A percentile compares a stretch with the other conserved stretches of the same genome.
Conservation (phyloP, 139 green algal genomes). For the Gonium pectorale region DNA sequence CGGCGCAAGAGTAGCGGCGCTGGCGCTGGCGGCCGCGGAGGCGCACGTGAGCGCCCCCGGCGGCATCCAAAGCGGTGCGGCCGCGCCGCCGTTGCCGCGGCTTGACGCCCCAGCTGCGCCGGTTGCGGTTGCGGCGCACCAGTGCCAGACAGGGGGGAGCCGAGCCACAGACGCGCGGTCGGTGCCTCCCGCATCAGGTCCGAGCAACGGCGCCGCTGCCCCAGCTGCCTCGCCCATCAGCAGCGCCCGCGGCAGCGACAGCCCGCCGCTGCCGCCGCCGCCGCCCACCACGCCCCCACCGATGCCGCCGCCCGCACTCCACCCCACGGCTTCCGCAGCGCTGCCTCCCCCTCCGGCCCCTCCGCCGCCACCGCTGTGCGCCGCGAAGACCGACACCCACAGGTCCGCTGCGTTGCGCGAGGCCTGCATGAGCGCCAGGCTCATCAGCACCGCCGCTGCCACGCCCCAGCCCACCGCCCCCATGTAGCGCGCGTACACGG, state of each 20-base stretch:
- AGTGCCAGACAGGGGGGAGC: background rate
- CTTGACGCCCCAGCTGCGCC: too few relatives aligned
- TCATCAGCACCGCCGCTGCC: conserved; percentile 60
- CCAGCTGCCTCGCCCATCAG: background rate
- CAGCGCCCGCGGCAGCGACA: background rate
- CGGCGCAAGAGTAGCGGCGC: too few relatives aligned
- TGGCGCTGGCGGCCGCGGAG: too few relatives aligned
- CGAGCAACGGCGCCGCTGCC: too few relatives aligned
- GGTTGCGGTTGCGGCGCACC: too few relatives aligned
- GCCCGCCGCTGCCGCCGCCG: background rate
- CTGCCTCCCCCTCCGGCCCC: background rate
- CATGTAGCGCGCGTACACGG: conserved; percentile 70
- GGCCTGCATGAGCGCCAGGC: conserved; percentile 84
- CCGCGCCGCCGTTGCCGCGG: background rate
- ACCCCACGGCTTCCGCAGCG: background rate
- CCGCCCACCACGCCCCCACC: background rate
- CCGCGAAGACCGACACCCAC: conserved; percentile 83
- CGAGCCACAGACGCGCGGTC: too few relatives aligned
- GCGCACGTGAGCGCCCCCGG: too few relatives aligned
- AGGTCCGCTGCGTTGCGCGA: conserved; percentile 80
- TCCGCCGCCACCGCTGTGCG: conserved; percentile 19
- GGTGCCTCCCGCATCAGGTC: too few relatives aligned
- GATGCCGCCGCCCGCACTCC: background rate
- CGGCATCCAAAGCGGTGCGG: too few relatives aligned
- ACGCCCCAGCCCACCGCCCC: conserved; percentile 58